These are phyloP conservation scores for Cytospora leucostoma DNA, from an alignment of 2,329 filamentous ascomycete species.

Conservation along the genomic window DNA sequence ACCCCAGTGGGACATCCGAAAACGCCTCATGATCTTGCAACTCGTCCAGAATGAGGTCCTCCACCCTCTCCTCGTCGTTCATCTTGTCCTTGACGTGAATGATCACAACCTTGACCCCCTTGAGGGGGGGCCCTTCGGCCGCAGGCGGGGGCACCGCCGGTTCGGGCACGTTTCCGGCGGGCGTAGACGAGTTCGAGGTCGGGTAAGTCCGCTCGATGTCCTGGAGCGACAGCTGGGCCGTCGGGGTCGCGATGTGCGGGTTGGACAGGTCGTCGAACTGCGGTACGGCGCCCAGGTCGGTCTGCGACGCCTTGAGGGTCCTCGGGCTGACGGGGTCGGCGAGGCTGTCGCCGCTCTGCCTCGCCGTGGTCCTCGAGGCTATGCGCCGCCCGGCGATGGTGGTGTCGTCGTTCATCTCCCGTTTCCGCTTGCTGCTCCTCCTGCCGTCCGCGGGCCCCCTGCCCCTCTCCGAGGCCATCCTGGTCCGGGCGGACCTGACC, in stretches of 20 bases:
- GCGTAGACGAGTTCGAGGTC: conserved; percentile 12
- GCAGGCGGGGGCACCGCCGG: conserved; percentile 25
- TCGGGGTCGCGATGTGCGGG: conserved; percentile 50
- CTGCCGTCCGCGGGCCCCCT: conserved; percentile 22
- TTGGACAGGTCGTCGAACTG: conserved; percentile 35
- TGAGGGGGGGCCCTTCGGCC: conserved; percentile 53
- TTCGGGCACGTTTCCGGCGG: conserved; percentile 6
- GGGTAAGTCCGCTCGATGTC: conserved; percentile 18
- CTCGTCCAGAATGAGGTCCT: conserved; percentile 69
- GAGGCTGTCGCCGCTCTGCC: conserved; percentile 28
- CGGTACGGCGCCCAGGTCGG: background rate
- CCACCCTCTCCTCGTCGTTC: conserved; percentile 65
- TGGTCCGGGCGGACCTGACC: conserved; percentile 58
- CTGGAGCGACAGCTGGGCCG: conserved; percentile 44
- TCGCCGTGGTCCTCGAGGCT: conserved; percentile 31
- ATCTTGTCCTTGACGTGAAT: conserved; percentile 94
- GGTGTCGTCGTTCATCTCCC: conserved; percentile 44
- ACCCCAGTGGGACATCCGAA: conserved; percentile 65
- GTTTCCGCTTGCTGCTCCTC: conserved; percentile 65
- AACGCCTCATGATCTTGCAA: conserved; percentile 63
- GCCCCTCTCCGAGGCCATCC: conserved; percentile 31
- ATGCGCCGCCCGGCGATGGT: conserved; percentile 29
- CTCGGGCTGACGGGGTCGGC: conserved; percentile 54
- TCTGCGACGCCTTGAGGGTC: conserved; percentile 40
- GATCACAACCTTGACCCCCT: conserved; percentile 77